Evolutionary conservation across 129 eudicot genomes (phyloP).

Genomic region (Tagetes patula): DNA sequence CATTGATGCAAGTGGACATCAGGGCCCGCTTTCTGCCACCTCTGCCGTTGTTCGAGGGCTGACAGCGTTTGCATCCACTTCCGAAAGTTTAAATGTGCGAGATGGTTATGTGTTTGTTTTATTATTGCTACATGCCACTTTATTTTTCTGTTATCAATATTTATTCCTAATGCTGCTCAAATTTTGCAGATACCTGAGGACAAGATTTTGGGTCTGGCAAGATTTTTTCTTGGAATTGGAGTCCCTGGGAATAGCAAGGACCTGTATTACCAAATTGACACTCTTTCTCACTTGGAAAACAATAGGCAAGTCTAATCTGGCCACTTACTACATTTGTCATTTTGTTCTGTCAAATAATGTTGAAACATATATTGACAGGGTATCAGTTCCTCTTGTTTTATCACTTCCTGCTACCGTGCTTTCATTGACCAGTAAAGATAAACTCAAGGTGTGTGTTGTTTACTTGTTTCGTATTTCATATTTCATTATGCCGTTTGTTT

Average conservation of each 20-base stretch:
- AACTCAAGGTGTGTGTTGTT: constrained; percentile 61
- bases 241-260: constrained; percentile 79
- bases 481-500: background rate
- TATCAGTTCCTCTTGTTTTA: constrained; percentile 66
- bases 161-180: constrained; percentile 19
- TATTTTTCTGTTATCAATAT: constrained; percentile 5
- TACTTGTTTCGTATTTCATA: background rate
- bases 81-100: constrained; percentile 64
- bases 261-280: constrained; percentile 75
- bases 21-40: constrained; percentile 81
- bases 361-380: constrained; percentile 45
- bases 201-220: constrained; percentile 86
- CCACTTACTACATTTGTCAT: constrained; percentile 1
- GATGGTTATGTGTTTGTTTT: background rate
- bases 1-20: constrained; percentile 63
- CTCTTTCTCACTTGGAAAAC: constrained; percentile 69
- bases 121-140: constrained; percentile 1
- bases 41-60: constrained; percentile 84
- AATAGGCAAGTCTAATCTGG: constrained; percentile 55
- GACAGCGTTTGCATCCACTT: constrained; percentile 58
- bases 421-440: constrained; percentile 65
- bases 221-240: constrained; percentile 84
- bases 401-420: constrained; percentile 87
- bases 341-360: background rate
- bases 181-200: constrained; percentile 75